Evolutionary conservation across 1,284 basidiomycete species (phyloP).

Genomic region (Microbotryum violaceum): DNA sequence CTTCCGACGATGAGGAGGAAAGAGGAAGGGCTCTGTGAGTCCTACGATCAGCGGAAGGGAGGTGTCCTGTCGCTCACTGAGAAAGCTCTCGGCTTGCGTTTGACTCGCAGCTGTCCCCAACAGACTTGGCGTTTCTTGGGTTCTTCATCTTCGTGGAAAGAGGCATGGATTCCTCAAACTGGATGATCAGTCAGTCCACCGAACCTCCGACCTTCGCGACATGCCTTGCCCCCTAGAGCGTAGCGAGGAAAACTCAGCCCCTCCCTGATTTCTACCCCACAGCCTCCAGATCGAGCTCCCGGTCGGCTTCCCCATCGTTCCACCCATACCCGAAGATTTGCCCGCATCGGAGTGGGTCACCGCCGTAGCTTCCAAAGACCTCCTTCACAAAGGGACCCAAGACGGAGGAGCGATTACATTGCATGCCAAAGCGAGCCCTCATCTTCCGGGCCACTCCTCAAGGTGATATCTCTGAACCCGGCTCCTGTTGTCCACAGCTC

Average conservation of each 20-base stretch:
- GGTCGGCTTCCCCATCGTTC: conserved; percentile 6
- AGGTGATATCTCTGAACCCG: too few relatives aligned
- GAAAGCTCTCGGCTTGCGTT: neutral
- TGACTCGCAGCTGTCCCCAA: neutral
- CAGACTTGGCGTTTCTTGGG: conserved; percentile 8
- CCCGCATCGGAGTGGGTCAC: neutral
- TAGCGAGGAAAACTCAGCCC: neutral
- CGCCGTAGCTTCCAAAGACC: conserved; percentile 10
- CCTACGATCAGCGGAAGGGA: neutral
- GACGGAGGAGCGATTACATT: neutral
- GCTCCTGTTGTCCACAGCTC: too few relatives aligned
- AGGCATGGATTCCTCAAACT: conserved; percentile 14
- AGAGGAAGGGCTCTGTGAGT: conserved; percentile 3
- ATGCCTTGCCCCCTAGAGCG: too few relatives aligned
- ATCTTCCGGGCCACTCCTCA: too few relatives aligned
- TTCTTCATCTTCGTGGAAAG: conserved; percentile 7
- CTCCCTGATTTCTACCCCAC: neutral
- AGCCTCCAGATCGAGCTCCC: conserved; percentile 19
- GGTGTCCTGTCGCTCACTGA: neutral
- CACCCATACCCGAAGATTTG: neutral
- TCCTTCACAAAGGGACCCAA: neutral
- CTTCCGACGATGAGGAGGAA: conserved; percentile 2
- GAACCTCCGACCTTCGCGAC: neutral
- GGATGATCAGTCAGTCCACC: conserved; percentile 13
- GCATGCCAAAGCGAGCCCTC: neutral